Conservation (phyloP, 2,329 filamentous ascomycete species). For the Fonsecaea multimorphosa region DNA sequence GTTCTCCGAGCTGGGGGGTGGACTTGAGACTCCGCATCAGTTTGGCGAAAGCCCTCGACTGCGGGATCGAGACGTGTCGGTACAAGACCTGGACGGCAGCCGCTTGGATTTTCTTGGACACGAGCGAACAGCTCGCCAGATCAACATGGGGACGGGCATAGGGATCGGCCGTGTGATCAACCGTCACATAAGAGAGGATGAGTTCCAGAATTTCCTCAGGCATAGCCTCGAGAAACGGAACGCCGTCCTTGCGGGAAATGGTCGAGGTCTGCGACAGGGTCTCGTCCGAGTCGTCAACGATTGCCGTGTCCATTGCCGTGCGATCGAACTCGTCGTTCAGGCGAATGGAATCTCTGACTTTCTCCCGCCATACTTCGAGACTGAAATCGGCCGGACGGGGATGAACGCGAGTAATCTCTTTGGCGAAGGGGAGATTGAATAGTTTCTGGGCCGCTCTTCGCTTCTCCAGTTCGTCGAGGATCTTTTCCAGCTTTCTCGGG, state of each 20-base stretch:
- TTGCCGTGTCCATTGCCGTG: conserved; percentile 28
- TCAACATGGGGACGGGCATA: conserved; percentile 78
- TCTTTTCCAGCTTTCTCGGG: conserved; percentile 37
- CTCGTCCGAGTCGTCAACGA: conserved; percentile 34
- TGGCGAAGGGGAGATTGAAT: conserved; percentile 35
- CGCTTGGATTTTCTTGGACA: conserved; percentile 75
- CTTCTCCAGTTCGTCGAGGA: conserved; percentile 37
- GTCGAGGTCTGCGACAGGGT: conserved; percentile 10
- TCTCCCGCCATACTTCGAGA: conserved; percentile 38
- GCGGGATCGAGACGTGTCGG: conserved; percentile 78
- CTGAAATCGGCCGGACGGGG: conserved; percentile 32
- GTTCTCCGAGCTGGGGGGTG: conserved; percentile 72
- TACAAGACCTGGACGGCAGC: conserved; percentile 78
- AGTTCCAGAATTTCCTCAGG: conserved; percentile 59
- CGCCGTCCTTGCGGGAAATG: neutral
- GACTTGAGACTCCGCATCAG: conserved; percentile 72
- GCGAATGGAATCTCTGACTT: conserved; percentile 32
- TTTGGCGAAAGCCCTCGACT: conserved; percentile 83
- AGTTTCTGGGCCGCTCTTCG: conserved; percentile 35
- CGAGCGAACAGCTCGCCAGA: conserved; percentile 74
- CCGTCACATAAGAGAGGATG: conserved; percentile 75
- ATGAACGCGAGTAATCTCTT: conserved; percentile 32
- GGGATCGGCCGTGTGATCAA: conserved; percentile 77
- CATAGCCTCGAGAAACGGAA: conserved; percentile 34
- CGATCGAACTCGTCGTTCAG: conserved; percentile 16